Evolutionary conservation across 306 rosid species (phyloP).

Genomic region (Fragaria ananassa): DNA sequence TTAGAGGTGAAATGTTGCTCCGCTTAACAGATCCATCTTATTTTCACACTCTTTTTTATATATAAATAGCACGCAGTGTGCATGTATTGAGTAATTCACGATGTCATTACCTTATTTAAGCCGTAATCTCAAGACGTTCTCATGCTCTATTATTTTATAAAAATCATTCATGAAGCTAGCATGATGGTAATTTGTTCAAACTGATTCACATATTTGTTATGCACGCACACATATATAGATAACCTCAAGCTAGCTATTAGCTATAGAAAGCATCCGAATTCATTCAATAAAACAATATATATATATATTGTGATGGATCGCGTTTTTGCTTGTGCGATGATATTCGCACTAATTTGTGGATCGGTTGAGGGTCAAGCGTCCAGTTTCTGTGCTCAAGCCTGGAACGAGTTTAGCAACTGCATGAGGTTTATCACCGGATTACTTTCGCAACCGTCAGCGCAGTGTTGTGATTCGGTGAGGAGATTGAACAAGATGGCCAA

Average conservation of each 20-base stretch:
- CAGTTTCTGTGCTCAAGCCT: neutral
- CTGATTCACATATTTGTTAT: neutral
- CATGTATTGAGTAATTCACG: no score
- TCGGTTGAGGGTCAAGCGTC: neutral
- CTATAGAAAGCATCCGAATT: neutral
- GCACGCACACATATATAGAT: no score
- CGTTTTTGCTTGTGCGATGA: neutral
- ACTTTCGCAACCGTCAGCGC: neutral
- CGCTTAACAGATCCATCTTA: no score
- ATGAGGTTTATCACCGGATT: neutral
- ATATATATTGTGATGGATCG: neutral
- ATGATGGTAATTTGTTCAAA: neutral
- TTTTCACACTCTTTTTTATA: no score
- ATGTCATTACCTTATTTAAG: no score
- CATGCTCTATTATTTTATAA: no score
- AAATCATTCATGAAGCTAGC: neutral
- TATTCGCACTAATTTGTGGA: neutral
- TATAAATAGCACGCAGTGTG: no score
- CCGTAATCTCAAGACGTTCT: no score
- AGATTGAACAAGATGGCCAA: constrained; percentile 2
- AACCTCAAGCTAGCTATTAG: neutral
- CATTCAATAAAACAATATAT: neutral
- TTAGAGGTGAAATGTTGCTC: no score
- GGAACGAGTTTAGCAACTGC: constrained; percentile 2
- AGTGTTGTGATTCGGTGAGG: neutral